Conservation (phyloP, 345 rosid species). For the Cardamine chenopodiifolia region DNA sequence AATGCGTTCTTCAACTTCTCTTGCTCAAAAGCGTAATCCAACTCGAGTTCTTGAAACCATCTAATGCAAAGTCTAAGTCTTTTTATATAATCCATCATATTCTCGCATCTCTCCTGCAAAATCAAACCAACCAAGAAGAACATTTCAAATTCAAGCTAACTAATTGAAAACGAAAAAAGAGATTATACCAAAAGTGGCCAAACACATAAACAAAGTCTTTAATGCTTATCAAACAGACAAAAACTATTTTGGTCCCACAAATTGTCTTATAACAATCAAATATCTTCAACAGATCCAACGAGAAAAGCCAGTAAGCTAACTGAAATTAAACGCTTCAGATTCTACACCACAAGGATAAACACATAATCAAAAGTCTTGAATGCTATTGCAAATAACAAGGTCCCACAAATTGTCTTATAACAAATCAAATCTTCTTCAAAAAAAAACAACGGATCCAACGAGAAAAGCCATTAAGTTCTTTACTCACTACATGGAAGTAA, state of each 20-base stretch:
- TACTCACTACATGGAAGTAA: background rate
- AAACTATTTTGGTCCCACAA: slow-evolving; percentile 36
- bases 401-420: slow-evolving; percentile 33
- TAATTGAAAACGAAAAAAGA: too few relatives aligned
- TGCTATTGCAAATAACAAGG: slow-evolving; percentile 15
- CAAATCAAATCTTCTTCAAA: slow-evolving; percentile 22
- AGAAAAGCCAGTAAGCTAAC: slow-evolving; percentile 26
- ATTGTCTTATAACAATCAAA: slow-evolving; percentile 23
- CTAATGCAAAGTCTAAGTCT: slow-evolving; percentile 89
- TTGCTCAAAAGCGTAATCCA: slow-evolving; percentile 77
- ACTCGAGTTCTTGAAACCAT: slow-evolving; percentile 98
- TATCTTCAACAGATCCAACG: slow-evolving; percentile 30
- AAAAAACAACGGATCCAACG: slow-evolving; percentile 36
- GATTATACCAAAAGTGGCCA: background rate
- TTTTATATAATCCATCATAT: slow-evolving; percentile 89
- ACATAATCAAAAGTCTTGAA: slow-evolving; percentile 30
- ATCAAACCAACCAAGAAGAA: slow-evolving; percentile 34
- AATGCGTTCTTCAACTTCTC: slow-evolving; percentile 71
- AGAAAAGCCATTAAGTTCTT: slow-evolving; percentile 25
- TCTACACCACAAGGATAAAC: slow-evolving; percentile 20
- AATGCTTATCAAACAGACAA: slow-evolving; percentile 30
- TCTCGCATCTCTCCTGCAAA: slow-evolving; percentile 90
- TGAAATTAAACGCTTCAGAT: slow-evolving; percentile 28
- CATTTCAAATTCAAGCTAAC: slow-evolving; percentile 32
- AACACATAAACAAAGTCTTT: slow-evolving; percentile 24